phyloP scores from a whole-genome alignment of 2,329 filamentous ascomycete genomes.

The Ceratocystis ficicola region DNA sequence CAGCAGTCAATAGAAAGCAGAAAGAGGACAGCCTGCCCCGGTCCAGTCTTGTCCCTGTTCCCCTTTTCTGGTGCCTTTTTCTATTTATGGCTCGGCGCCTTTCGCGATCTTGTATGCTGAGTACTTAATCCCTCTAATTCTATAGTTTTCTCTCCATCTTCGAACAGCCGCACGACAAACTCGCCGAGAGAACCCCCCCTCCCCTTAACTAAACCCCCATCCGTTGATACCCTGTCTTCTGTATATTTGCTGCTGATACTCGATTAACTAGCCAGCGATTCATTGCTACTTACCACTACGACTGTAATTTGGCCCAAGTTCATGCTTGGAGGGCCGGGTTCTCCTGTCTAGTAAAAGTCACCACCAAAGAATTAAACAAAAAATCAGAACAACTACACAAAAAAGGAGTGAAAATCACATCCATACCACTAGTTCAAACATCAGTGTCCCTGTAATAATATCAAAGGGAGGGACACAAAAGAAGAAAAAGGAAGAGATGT shows the following conservation, averaged over 20 bases:
- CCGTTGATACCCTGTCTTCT: not conserved
- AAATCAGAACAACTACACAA: not conserved
- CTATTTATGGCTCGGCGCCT: not conserved
- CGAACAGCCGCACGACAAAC: not conserved
- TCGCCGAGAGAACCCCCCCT: not conserved
- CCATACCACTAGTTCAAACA: not conserved
- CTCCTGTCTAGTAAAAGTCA: not conserved
- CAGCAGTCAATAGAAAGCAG: not conserved
- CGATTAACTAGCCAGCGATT: not conserved
- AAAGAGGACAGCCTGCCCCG: not conserved
- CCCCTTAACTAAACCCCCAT: not conserved
- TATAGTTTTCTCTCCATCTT: not conserved
- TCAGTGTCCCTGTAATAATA: slow-evolving; percentile 1
- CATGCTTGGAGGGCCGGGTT: slow-evolving; percentile 7
- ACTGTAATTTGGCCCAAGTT: slow-evolving; percentile 11
- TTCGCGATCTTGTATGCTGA: not conserved
- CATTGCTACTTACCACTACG: not conserved
- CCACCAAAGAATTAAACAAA: not conserved
- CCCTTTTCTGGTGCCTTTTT: not conserved
- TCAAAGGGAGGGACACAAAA: not conserved
- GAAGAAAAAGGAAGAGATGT: not conserved
- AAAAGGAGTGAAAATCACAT: not conserved
- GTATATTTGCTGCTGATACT: not conserved
- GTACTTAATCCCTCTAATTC: not conserved
- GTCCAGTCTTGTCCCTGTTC: not conserved